Percentiles rank a stretch among this genome's conserved stretches.
Evolutionary conservation across 306 rosid species (phyloP).

Genomic region (Inga oerstediana): DNA sequence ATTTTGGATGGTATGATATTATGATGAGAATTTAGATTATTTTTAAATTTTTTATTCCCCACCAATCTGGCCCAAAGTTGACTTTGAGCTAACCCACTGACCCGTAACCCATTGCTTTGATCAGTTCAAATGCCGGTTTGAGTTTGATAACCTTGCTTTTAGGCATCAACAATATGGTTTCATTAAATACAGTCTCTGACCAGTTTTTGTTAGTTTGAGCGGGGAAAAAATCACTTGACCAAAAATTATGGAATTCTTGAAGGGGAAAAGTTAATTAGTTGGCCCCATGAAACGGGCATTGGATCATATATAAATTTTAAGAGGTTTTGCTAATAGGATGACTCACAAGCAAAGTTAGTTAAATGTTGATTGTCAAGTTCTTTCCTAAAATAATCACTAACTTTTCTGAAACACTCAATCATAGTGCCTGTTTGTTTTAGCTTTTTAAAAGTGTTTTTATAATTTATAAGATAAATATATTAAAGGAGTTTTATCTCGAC

Average conservation of each 20-base stretch:
- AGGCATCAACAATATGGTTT: background rate
- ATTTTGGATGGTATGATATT: too few relatives aligned
- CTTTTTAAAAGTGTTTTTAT: too few relatives aligned
- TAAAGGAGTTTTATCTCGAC: too few relatives aligned
- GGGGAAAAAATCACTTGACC: background rate
- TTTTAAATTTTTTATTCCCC: too few relatives aligned
- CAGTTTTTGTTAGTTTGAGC: background rate
- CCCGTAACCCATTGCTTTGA: too few relatives aligned
- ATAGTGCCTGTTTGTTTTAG: too few relatives aligned
- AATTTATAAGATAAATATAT: too few relatives aligned
- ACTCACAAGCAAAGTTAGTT: background rate
- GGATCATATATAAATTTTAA: background rate
- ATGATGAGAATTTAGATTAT: too few relatives aligned
- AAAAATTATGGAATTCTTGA: background rate
- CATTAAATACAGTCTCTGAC: background rate
- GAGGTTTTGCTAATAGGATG: background rate
- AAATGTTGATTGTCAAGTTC: background rate
- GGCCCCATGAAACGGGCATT: background rate
- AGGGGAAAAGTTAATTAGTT: background rate
- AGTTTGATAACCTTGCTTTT: too few relatives aligned
- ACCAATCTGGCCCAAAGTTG: fast-evolving
- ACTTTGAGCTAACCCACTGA: too few relatives aligned
- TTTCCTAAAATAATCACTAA: background rate
- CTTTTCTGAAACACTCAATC: too few relatives aligned
- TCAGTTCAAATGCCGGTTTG: fast-evolving